Evolutionary conservation across 1,139 yeast genomes (phyloP).

Genomic region (Pichiaceae sp.): DNA sequence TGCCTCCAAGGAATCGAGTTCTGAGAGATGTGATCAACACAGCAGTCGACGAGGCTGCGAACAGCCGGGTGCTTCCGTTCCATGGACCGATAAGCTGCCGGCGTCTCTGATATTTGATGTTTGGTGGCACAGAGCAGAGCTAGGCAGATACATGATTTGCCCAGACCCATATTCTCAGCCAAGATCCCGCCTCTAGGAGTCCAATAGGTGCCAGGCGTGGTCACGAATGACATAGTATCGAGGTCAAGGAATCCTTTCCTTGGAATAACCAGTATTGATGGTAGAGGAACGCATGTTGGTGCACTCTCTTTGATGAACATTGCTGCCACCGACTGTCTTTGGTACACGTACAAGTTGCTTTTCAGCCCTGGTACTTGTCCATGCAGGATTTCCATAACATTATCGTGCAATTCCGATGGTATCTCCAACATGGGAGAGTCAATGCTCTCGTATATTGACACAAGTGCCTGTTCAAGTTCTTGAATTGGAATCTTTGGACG

Average conservation of each 20-base stretch:
- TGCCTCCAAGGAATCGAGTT: constrained; percentile 53
- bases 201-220: constrained; percentile 31
- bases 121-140: constrained; percentile 52
- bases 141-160: constrained; percentile 61
- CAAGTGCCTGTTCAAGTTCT: constrained; percentile 18
- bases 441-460: constrained; percentile 31
- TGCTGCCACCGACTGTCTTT: constrained; percentile 45
- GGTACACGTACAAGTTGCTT: constrained; percentile 48
- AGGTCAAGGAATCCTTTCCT: constrained; percentile 30
- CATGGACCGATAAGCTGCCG: constrained; percentile 22
- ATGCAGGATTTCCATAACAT: constrained; percentile 16
- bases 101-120: constrained; percentile 40
- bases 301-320: constrained; percentile 48
- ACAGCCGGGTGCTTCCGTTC: too few relatives aligned
- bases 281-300: constrained; percentile 30
- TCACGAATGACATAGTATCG: constrained; percentile 21
- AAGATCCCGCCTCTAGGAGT: constrained; percentile 60
- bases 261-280: constrained; percentile 31
- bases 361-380: constrained; percentile 38
- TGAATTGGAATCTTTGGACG: constrained; percentile 30
- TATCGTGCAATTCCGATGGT: constrained; percentile 7
- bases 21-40: constrained; percentile 34
- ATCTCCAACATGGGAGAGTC: constrained; percentile 29
- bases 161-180: constrained; percentile 74
- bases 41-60: constrained; percentile 31